phyloP scores from a whole-genome alignment of 805 yeast genomes.

The Candida quercuum region DNA sequence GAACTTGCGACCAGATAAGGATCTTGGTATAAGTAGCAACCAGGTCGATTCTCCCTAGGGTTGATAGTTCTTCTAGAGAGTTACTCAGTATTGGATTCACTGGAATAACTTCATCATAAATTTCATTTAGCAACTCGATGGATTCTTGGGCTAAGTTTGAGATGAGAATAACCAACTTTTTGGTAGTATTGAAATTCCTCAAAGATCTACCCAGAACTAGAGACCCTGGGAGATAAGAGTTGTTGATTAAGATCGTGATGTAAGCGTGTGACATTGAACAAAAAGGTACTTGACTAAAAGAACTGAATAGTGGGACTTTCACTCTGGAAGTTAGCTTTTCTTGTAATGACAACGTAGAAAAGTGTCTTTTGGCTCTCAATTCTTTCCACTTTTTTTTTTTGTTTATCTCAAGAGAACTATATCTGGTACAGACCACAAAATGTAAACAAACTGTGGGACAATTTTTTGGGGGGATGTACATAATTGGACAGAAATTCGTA shows the following conservation, averaged over 20 bases:
- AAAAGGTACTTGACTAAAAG: neutral
- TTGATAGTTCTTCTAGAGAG: constrained; percentile 19
- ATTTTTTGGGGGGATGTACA: too few relatives aligned
- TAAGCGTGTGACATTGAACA: constrained; percentile 27
- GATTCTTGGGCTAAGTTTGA: constrained; percentile 21
- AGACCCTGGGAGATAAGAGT: constrained; percentile 50
- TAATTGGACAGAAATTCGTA: too few relatives aligned
- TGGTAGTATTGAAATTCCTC: constrained; percentile 14
- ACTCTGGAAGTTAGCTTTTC: too few relatives aligned
- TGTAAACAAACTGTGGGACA: constrained; percentile 1
- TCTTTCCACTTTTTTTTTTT: neutral
- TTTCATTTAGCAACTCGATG: constrained; percentile 5
- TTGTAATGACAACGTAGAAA: neutral
- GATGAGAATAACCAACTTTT: constrained; percentile 10
- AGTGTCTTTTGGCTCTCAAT: neutral
- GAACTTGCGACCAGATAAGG: constrained; percentile 38
- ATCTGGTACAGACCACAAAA: neutral
- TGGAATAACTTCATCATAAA: constrained; percentile 24
- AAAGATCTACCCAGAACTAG: constrained; percentile 39
- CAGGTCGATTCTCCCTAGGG: constrained; percentile 44
- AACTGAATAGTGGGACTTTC: too few relatives aligned
- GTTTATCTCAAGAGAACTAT: neutral
- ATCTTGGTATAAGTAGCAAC: constrained; percentile 44
- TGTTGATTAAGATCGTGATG: constrained; percentile 40
- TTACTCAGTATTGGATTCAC: constrained; percentile 19